phyloP scores from a whole-genome alignment of 129 eudicot species.

The Chrysanthemum lavandulifolium region DNA sequence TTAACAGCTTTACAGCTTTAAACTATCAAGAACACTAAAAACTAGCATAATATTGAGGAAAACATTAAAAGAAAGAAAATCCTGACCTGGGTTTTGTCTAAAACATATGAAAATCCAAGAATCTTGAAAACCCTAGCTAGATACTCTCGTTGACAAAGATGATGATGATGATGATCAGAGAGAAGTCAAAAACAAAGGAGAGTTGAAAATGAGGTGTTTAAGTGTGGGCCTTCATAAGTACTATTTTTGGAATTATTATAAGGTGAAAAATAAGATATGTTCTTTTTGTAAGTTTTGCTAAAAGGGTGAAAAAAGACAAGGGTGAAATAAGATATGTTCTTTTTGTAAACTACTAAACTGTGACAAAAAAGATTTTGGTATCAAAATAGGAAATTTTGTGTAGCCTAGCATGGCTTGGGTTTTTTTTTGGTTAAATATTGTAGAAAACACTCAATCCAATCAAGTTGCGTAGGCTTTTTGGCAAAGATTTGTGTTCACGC shows the following conservation, averaged over 20 bases:
- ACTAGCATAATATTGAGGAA: not conserved
- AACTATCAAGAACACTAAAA: too few species aligned
- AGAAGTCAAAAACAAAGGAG: conserved; percentile 14
- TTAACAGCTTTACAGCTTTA: too few species aligned
- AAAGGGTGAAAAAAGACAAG: conserved; percentile 22
- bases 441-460: conserved; percentile 25
- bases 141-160: not conserved
- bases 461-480: conserved; percentile 23
- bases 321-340: not conserved
- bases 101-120: not conserved
- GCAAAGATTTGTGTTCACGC: conserved; percentile 19
- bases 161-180: conserved; percentile 31
- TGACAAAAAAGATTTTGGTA: conserved; percentile 19
- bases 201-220: conserved; percentile 28
- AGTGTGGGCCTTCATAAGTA: conserved; percentile 35
- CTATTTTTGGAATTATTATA: not conserved
- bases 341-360: conserved; percentile 11
- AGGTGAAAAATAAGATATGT: not conserved
- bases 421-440: conserved; percentile 24
- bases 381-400: conserved; percentile 19
- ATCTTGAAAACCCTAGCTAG: conserved; percentile 12
- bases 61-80: not conserved
- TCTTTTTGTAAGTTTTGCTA: not conserved
- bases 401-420: conserved; percentile 15
- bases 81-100: not conserved